Base-by-base conservation (phyloP, 2,329 filamentous ascomycete species). In the Phoma sp. region DNA sequence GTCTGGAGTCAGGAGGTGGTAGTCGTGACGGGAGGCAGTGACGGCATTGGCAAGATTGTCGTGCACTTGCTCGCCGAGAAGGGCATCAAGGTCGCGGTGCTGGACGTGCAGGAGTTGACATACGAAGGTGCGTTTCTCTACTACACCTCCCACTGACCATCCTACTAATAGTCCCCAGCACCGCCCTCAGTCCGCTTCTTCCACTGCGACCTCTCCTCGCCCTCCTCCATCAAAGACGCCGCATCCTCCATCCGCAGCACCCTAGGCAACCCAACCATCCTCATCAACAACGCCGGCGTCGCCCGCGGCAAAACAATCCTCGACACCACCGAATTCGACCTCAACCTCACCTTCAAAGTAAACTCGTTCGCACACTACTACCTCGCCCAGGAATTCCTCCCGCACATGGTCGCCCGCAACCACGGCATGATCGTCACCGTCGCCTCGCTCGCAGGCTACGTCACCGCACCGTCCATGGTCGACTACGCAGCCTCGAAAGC, bases 371-470 rank as follows among this genome's bases (percentile, higher is more conserved):
- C 86, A 2, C 88, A 88, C 74, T 90, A 85, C 77, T 87, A 82
- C 79, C 80, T 86, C n/a, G 76, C 82, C 6, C 83, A 85, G 67
- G 82, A 87, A 52, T 91, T 91, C 73, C 76, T 92, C 1, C 89
- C 89, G 0, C 69, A 76, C 60, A 88, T 92, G 81, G 74, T 88
- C 45, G 68, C 74, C 7, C 68, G 68, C 11, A 86, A 91, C 75
- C 88, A 92, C 75, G 89, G 89, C 55, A 89, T 89, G 81, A 72
- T 92, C 33, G 87, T 91, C 18, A 91, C 87, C 0, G 81, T 92
- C 18, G 85, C 89, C 12, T 87, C 83, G 2, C 79, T 85, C 42
- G 87, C 88, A 0, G 82, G 83, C 11, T 90, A 84, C 74, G 61
- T 85, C 7, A 78, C 82, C 1, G 81, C 84, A 0, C 84, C 88